These are phyloP conservation scores for Coemansia sp. DNA, from an alignment of 192 early-diverging fungal species.

Conservation along the genomic window DNA sequence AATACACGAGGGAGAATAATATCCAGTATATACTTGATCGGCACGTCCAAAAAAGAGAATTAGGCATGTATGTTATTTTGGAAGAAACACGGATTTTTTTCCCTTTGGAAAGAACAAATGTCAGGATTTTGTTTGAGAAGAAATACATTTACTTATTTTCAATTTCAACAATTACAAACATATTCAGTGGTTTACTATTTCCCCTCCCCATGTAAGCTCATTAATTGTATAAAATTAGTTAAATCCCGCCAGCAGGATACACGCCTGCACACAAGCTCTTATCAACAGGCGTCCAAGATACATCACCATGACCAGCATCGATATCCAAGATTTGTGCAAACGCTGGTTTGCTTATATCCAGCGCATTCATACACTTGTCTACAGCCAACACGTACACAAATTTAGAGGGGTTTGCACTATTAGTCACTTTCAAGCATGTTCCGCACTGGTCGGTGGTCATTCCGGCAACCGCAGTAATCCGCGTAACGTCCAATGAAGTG, in stretches of 20 bases:
- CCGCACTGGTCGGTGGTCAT: slow-evolving; percentile 53
- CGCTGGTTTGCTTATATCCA: slow-evolving; percentile 54
- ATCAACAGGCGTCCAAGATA: slow-evolving; percentile 45
- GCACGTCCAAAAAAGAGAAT: no score
- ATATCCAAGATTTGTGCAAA: slow-evolving; percentile 55
- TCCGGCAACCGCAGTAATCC: slow-evolving; percentile 55
- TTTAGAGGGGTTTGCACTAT: slow-evolving; percentile 38
- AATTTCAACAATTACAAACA: no score
- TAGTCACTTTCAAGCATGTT: slow-evolving; percentile 53
- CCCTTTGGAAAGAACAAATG: no score
- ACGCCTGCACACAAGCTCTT: slow-evolving; percentile 48
- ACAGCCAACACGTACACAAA: slow-evolving; percentile 57
- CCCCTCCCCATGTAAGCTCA: no score
- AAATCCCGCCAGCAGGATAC: slow-evolving; percentile 1
- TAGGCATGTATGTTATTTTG: no score
- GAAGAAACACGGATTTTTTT: no score
- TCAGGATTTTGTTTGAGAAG: no score
- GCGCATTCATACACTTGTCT: slow-evolving; percentile 53
- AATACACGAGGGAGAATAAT: no score
- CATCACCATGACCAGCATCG: slow-evolving; percentile 43
- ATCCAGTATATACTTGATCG: no score
- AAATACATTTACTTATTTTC: no score
- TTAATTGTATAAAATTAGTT: no score
- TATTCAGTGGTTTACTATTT: no score
- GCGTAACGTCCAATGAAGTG: slow-evolving; percentile 44